Base-by-base conservation (phyloP, 2,329 filamentous ascomycete species). In the Pseudogymnoascus sp. region DNA sequence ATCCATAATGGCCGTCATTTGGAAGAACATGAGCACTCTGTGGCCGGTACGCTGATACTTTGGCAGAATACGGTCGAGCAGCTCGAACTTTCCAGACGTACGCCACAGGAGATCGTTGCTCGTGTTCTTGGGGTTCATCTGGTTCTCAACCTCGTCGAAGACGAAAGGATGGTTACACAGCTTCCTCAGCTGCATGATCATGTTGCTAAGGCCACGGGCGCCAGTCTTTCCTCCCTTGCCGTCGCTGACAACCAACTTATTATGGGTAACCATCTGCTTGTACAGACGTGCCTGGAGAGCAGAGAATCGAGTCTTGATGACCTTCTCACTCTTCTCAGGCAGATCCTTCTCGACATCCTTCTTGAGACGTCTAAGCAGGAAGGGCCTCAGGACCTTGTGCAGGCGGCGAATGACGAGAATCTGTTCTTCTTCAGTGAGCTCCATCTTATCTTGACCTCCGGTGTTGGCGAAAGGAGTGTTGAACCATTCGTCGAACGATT, bases 1-100 rank as follows among this genome's bases (percentile, higher is more conserved):
- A 78, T 99, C 96, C 95, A 99, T 99, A 75, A 99, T 99, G 67
- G 96, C 93, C 3, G 95, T 99, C 95, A 99, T 99, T 76, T 99
- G 95, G 83, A 99, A 99, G 84, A 99, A 99, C 90, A 99, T 98
- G 75, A 99, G 82, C 28, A 98, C 92, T 77, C 95, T 90, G 85
- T 99, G 95, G 14, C 92, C 92, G 1, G 91, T 93, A 2, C 84
- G 87, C 70, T 90, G 85, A 77, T 99, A 98, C 78, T 99, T 99
- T 57, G 95, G 95, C 68, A 99, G 77, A 67, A 99, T 83, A 62
- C 95, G 85, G 75, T 99, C 95, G 25, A 99, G 82, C 31, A 99
- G 82, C 79, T 99, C 95, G 72, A 99, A 99, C 78, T 99, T 99
- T 74, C 95, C 96, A 31, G 93, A 87, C 1, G 93, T 96, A 77